Evolutionary conservation across 768 basidiomycete genomes (phyloP).

Genomic region (Rhodotorula diobovata): DNA sequence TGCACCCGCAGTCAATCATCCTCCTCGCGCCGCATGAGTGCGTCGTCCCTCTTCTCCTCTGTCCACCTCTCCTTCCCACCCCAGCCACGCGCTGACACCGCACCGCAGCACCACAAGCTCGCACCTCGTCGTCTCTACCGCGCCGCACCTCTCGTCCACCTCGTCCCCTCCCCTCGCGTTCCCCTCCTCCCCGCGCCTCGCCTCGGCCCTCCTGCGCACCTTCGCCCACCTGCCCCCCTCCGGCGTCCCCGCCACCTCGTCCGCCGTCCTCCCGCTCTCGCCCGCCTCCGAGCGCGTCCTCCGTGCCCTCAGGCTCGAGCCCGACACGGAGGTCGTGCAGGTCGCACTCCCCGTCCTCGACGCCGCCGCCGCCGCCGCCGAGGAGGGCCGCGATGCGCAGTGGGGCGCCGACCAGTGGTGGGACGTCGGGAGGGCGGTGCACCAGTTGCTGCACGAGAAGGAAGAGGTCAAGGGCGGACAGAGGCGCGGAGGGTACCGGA

Average conservation of each 20-base stretch:
- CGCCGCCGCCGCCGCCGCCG: too few relatives aligned
- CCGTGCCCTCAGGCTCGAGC: not conserved
- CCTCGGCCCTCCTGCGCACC: slow-evolving; percentile 2
- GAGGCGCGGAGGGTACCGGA: not conserved
- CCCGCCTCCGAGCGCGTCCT: not conserved
- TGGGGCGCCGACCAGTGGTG: slow-evolving; percentile 18
- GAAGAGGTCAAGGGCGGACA: slow-evolving; percentile 3
- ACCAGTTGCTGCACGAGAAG: slow-evolving; percentile 12
- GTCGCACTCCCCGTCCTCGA: slow-evolving; percentile 1
- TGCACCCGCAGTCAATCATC: slow-evolving; percentile 11
- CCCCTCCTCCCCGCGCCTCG: not conserved
- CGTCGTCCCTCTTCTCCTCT: not conserved
- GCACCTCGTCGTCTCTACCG: slow-evolving; percentile 11
- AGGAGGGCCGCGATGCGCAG: not conserved
- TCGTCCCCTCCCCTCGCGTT: not conserved
- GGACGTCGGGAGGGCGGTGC: slow-evolving; percentile 12
- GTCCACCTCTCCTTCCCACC: too few relatives aligned
- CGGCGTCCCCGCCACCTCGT: slow-evolving; percentile 5
- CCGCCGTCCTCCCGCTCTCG: not conserved
- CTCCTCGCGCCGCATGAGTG: slow-evolving; percentile 11
- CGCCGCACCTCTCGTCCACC: not conserved
- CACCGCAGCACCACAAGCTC: not conserved
- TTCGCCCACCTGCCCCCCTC: slow-evolving; percentile 3
- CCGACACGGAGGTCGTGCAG: slow-evolving; percentile 11
- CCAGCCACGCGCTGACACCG: not conserved